A percentile compares a stretch with the other conserved stretches of the same genome.
These are phyloP conservation scores for Xylariaceae sp. DNA, from an alignment of 2,329 filamentous ascomycete species.

Conservation along the genomic window DNA sequence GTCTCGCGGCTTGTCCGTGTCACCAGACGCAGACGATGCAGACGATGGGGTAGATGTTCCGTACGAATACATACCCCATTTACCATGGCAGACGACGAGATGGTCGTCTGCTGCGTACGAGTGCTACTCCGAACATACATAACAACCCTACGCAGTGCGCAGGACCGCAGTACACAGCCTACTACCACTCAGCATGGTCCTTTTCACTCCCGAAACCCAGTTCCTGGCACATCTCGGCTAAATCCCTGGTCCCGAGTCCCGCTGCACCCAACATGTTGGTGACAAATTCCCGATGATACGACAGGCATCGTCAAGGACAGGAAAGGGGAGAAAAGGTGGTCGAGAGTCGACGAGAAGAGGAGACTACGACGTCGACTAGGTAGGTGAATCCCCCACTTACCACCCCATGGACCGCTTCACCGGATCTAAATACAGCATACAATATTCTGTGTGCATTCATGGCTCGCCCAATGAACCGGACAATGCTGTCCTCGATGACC, in stretches of 20 bases:
- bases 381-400: neutral
- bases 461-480: neutral
- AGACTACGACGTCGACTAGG: no score
- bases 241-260: slow-evolving; percentile 9
- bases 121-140: neutral
- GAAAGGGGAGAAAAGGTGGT: no score
- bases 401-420: neutral
- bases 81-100: neutral
- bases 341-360: no score
- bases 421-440: neutral
- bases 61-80: neutral
- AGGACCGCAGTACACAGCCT: neutral
- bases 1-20: neutral
- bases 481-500: neutral
- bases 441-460: neutral
- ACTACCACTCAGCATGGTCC: slow-evolving; percentile 5
- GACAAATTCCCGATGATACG: neutral
- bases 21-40: neutral
- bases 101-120: neutral
- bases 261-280: neutral
- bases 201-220: slow-evolving; percentile 12
- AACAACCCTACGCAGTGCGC: neutral
- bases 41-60: neutral
- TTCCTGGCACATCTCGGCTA: slow-evolving; percentile 14
- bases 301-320: neutral